These are phyloP conservation scores for Fragaria ananassa DNA, from an alignment of 306 rosid genomes.

Conservation along the genomic window DNA sequence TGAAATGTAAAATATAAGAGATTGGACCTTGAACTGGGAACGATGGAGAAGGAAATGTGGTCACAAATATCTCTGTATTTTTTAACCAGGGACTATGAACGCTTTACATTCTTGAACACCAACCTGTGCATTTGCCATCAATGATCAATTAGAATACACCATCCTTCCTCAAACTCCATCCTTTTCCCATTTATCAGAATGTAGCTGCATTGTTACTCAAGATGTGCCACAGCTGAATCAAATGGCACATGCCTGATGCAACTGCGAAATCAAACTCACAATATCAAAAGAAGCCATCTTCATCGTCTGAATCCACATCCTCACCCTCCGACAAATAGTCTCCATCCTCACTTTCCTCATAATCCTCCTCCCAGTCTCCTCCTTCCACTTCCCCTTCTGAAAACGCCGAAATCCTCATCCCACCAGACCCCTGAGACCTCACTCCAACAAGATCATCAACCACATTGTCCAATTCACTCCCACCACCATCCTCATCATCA, in stretches of 20 bases:
- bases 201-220: neutral
- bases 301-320: slow-evolving; percentile 35
- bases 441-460: slow-evolving; percentile 47
- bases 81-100: neutral
- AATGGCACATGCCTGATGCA: neutral
- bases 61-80: neutral
- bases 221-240: slow-evolving; percentile 17
- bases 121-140: neutral
- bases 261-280: slow-evolving; percentile 2
- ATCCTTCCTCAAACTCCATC: slow-evolving; percentile 8
- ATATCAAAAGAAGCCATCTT: slow-evolving; percentile 42
- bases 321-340: slow-evolving; percentile 18
- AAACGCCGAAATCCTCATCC: slow-evolving; percentile 40
- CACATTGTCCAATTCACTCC: slow-evolving; percentile 37
- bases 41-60: neutral
- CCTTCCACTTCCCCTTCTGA: slow-evolving; percentile 48
- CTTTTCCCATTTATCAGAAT: neutral
- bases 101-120: slow-evolving; percentile 2
- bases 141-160: slow-evolving; percentile 5
- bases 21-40: slow-evolving; percentile 22
- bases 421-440: slow-evolving; percentile 32
- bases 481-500: slow-evolving; percentile 37
- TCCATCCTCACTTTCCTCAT: slow-evolving; percentile 31
- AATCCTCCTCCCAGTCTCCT: slow-evolving; percentile 27
- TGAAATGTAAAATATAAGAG: neutral